Base-by-base conservation (phyloP, 352 stramenopile species). In the Globisporangium spinosum region DNA sequence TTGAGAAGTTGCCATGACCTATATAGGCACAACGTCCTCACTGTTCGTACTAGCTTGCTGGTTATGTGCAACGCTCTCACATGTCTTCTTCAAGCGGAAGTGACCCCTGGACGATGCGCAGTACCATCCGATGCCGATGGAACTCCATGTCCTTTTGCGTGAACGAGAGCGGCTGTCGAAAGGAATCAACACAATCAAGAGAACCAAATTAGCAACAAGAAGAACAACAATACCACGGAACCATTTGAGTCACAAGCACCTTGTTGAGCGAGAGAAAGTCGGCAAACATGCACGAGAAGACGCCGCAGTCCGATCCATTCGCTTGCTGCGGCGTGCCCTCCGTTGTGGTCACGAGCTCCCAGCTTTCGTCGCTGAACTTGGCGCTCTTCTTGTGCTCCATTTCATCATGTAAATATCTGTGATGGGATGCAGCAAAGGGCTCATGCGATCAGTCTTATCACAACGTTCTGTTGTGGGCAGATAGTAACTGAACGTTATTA, bases 221-320 rank as follows among this genome's bases (percentile, higher is more conserved):
- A 17, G 6, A 35, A 3, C 53, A 7, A 17, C 51, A n/a, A 8
- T 10, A 34, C 23, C 12, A 22, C 13, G 10, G 4, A 17, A 23
- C 17, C 13, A 68, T 7, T 17, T 17, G 12, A 12, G 72, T 20
- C 78, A 32, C 29, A 32, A 32, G 58, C 43, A 95, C 87, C 77
- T 73, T 68, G 69, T 90, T 80, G 40, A 76, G 80, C 53, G 84
- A 85, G 20, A 95, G 49, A 40, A 82, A 96, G 68, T 96, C 88
- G 0, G 88, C 88, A 60, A 96, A 94, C 69, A 93, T 92, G 74
- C 86, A 94, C 35, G 86, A 91, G 58, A 96, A 96, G 6, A 96
- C 83, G 57, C 88, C 88, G 63, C 88, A 96, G 56, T 96, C 88
- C 27, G 78, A 93, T 17, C 85, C 83, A 61, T 96, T 96, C n/a